These are phyloP conservation scores for Alternaria infectoria DNA, from an alignment of 2,329 filamentous ascomycete species.

Conservation along the genomic window DNA sequence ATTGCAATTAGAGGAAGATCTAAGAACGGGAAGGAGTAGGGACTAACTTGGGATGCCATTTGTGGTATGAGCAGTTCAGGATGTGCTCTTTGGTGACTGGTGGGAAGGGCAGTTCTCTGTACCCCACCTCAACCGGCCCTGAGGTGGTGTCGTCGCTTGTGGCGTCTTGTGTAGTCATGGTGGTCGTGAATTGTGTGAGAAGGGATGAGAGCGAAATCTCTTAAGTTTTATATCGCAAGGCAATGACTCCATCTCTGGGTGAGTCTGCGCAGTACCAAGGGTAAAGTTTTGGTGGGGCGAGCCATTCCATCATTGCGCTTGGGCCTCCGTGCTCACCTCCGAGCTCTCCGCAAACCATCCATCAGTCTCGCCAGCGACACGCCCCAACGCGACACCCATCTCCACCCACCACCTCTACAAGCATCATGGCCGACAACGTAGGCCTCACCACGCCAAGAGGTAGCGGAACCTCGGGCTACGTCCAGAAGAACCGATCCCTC, in stretches of 20 bases:
- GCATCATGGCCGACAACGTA: slow-evolving; percentile 90
- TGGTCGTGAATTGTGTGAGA: slow-evolving; percentile 9
- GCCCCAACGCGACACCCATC: neutral
- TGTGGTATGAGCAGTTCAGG: slow-evolving; percentile 90
- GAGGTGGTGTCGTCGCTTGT: neutral
- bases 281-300: slow-evolving; percentile 40
- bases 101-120: slow-evolving; percentile 70
- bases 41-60: slow-evolving; percentile 78
- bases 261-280: slow-evolving; percentile 25
- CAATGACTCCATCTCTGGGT: slow-evolving; percentile 33
- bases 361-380: neutral
- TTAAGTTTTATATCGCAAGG: neutral
- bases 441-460: slow-evolving; percentile 93
- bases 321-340: slow-evolving; percentile 28
- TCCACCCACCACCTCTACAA: neutral
- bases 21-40: neutral
- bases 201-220: neutral
- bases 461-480: slow-evolving; percentile 95
- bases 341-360: slow-evolving; percentile 24
- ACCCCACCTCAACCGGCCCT: slow-evolving; percentile 14
- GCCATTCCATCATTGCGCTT: slow-evolving; percentile 14
- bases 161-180: slow-evolving; percentile 26
- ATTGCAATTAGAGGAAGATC: neutral
- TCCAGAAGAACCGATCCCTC: slow-evolving; percentile 92
- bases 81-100: slow-evolving; percentile 87